These are phyloP conservation scores for Gaultheria prostrata DNA, from an alignment of 148 eudicot species.

Conservation along the genomic window DNA sequence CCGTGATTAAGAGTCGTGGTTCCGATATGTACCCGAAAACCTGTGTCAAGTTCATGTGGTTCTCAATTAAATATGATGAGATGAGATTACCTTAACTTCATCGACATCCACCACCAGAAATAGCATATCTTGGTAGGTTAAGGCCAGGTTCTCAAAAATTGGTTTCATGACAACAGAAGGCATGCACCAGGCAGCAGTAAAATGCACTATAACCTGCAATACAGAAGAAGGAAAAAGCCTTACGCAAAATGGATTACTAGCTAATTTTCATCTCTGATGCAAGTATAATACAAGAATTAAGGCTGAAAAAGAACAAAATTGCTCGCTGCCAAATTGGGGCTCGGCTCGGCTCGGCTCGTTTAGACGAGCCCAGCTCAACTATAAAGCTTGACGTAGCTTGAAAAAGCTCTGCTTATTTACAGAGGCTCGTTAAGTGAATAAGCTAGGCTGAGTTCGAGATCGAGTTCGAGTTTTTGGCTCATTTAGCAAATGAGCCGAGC, in stretches of 20 bases:
- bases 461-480: too few relatives aligned
- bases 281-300: too few relatives aligned
- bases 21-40: neutral
- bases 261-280: neutral
- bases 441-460: too few relatives aligned
- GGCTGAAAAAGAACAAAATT: too few relatives aligned
- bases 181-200: conserved; percentile 33
- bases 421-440: too few relatives aligned
- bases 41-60: neutral
- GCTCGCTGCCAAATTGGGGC: too few relatives aligned
- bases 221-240: neutral
- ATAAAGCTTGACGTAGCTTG: too few relatives aligned
- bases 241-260: neutral
- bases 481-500: too few relatives aligned
- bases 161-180: conserved; percentile 36
- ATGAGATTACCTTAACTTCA: conserved; percentile 34
- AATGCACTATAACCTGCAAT: conserved; percentile 30
- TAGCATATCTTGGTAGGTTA: conserved; percentile 17
- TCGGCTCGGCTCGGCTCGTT: too few relatives aligned
- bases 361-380: too few relatives aligned
- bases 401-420: too few relatives aligned
- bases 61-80: neutral
- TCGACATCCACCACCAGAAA: conserved; percentile 35
- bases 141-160: conserved; percentile 28
- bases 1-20: too few relatives aligned